A percentile compares a stretch with the other conserved stretches of the same genome.
Evolutionary conservation across 2,329 filamentous ascomycete species (phyloP).

Genomic region (Colletotrichum chrysophilum): DNA sequence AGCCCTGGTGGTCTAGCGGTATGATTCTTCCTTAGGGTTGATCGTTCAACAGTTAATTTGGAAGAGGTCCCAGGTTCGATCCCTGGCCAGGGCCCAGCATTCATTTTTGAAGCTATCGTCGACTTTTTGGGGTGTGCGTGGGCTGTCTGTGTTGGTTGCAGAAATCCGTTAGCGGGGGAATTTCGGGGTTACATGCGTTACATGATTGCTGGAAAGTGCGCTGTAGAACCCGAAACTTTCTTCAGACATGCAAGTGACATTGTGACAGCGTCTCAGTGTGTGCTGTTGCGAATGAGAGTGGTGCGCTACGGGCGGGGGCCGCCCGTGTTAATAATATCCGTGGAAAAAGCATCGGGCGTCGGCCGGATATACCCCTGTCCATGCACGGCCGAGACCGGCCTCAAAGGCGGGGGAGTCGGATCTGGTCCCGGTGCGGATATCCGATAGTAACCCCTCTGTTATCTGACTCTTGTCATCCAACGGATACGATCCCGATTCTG

Average conservation of each 20-base stretch:
- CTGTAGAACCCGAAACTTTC: neutral
- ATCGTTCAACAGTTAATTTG: neutral
- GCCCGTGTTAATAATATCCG: neutral
- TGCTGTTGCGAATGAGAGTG: neutral
- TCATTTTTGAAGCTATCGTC: neutral
- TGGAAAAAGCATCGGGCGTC: slow-evolving; percentile 8
- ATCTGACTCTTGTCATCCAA: neutral
- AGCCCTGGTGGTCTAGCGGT: slow-evolving; percentile 22
- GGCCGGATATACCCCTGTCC: slow-evolving; percentile 20
- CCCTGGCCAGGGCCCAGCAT: slow-evolving; percentile 10
- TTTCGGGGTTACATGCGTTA: neutral
- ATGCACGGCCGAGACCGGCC: slow-evolving; percentile 18
- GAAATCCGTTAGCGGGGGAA: neutral
- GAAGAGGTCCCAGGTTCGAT: slow-evolving; percentile 22
- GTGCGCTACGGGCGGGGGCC: neutral
- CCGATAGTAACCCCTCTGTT: slow-evolving; percentile 5
- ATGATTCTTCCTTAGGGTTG: slow-evolving; percentile 22
- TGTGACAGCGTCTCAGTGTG: neutral
- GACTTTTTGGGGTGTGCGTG: neutral
- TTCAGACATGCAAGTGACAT: neutral
- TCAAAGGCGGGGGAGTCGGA: slow-evolving; percentile 19
- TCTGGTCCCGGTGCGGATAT: slow-evolving; percentile 18
- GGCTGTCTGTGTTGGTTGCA: neutral
- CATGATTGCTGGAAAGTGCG: neutral
- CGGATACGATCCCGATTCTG: slow-evolving; percentile 3